These are phyloP conservation scores for Fusarium duplospermum DNA, from an alignment of 2,329 filamentous ascomycete genomes.

Conservation along the genomic window DNA sequence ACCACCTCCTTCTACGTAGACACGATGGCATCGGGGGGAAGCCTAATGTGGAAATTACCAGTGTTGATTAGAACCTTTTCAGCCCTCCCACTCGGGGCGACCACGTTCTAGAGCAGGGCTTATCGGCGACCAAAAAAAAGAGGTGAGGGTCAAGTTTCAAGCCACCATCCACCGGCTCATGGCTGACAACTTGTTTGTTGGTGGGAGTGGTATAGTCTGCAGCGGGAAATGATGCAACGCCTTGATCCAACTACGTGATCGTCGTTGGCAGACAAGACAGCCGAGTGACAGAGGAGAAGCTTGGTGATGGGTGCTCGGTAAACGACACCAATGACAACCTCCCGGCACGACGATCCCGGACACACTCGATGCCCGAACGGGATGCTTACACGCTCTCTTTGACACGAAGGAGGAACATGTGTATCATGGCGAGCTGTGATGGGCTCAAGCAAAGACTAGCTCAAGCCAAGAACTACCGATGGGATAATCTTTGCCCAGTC, in stretches of 20 bases:
- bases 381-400: background rate
- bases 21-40: background rate
- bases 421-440: background rate
- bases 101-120: slow-evolving; percentile 14
- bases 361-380: background rate
- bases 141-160: background rate
- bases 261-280: background rate
- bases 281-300: background rate
- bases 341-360: background rate
- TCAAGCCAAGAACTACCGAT: background rate
- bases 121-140: background rate
- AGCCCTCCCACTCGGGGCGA: background rate
- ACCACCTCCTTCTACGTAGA: background rate
- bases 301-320: background rate
- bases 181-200: background rate
- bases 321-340: slow-evolving; percentile 23
- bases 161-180: background rate
- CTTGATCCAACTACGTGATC: slow-evolving; percentile 1
- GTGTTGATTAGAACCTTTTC: background rate
- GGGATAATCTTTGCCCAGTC: background rate
- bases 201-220: background rate
- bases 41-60: slow-evolving; percentile 13
- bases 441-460: slow-evolving; percentile 1
- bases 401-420: background rate
- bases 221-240: slow-evolving; percentile 20